Base-by-base conservation (phyloP, 441 rosid genomes). In the Aleurites moluccanus region DNA sequence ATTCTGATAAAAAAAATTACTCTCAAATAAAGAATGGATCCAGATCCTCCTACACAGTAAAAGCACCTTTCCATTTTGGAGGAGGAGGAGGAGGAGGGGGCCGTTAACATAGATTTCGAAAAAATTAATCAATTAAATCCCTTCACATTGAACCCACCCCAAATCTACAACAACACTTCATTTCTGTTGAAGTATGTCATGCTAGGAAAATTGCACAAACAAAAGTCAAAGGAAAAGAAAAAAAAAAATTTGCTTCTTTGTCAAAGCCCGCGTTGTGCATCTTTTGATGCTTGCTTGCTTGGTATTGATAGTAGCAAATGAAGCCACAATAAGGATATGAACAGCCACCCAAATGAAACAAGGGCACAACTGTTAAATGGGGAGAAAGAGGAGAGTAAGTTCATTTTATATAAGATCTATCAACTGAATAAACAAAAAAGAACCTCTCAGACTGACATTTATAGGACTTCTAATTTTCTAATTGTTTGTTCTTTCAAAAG, bases 121-220 rank as follows among this genome's bases (percentile, higher is more conserved):
- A 73, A 55, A 44, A n/a, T n/a, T 38, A 62, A 56, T n/a, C 75
- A 38, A 56, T 6, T 60, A 18, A 33, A 57, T 44, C 25, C 60
- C 77, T 52, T n/a, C 28, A 52, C 57, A n/a, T 35, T 33, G 59
- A 49, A 38, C 40, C n/a, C 75, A 63, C 78, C 70, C 20, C 15
- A 67, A 64, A 77, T 75, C 77, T 64, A 52, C 64, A 69, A n/a
- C n/a, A n/a, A 55, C 23, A 73, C 35, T 70, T 69, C 56, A 30
- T 57, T 78, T 77, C 71, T 70, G 78, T 64, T 14, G 77, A 79
- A 76, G 85, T 78, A 76, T 79, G 67, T 83, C 64, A 61, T 27
- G 66, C 69, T 11, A 66, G 18, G 70, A 74, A 75, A 73, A 73
- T 66, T 75, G 57, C 64, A 64, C n/a, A 71, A 65, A 64, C 18